Base-by-base conservation (phyloP, 257 asterid genomes). In the Verbascum thapsus region DNA sequence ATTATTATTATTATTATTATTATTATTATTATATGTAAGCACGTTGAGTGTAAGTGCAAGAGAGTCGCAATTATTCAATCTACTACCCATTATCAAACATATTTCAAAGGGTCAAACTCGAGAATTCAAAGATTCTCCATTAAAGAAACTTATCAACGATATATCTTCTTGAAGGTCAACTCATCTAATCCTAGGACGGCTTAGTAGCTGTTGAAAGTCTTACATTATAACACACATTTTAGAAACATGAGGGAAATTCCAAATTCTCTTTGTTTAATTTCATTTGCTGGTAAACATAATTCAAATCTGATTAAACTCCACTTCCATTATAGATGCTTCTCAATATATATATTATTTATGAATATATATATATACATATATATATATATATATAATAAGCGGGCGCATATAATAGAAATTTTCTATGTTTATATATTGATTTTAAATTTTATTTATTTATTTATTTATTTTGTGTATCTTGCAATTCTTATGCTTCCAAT, bases 261-360 rank as follows among this genome's bases (percentile, higher is more conserved):
- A 13, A 54, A 66, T 11, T 58, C 9, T 8, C 3, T 43, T 43
- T 1, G 12, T n/a, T n/a, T n/a, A 59, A 53, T 42, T 68, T 49
- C n/a, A 68, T 74, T 23, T 78, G 75, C n/a, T n/a, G n/a, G n/a
- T n/a, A n/a, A n/a, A n/a, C n/a, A n/a, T n/a, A 78, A 74, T 55
- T 58, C 53, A 60, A 71, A 58, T 16, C 50, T 64, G 74, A 68
- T 74, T 61, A 15, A 51, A 72, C n/a, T 74, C 81, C 62, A 64
- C 74, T 63, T 48, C 74, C 78, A 74, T 60, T 68, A 67, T 41
- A 64, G 76, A 71, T 64, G 76, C 38, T 67, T 69, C 74, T 58
- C 30, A 26, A 22, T 10, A 3, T 22, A 64, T n/a, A 23, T 38
- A n/a, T n/a, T n/a, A n/a, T n/a, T n/a, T n/a, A n/a, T n/a, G n/a